These are phyloP conservation scores for Jackrogersella multiformis DNA, from an alignment of 495 filamentous ascomycete genomes.

Conservation along the genomic window DNA sequence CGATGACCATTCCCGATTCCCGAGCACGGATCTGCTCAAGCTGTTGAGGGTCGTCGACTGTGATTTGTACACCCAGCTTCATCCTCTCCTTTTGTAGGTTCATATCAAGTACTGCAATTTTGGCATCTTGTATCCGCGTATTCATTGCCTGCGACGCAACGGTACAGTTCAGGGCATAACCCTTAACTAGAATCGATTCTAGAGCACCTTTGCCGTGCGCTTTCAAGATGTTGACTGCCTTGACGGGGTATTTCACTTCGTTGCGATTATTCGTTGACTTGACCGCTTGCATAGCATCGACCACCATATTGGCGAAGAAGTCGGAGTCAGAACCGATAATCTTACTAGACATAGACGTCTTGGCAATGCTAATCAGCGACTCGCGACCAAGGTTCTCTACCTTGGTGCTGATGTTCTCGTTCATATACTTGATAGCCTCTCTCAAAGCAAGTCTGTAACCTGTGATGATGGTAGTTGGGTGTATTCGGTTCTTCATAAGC, in stretches of 20 bases:
- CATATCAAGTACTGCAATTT: slow-evolving; percentile 97
- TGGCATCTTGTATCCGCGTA: slow-evolving; percentile 90
- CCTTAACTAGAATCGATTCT: slow-evolving; percentile 92
- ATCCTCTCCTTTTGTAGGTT: slow-evolving; percentile 98
- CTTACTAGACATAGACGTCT: slow-evolving; percentile 99
- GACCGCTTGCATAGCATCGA: slow-evolving; percentile 95
- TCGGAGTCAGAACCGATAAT: slow-evolving; percentile 96
- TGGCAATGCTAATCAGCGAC: slow-evolving; percentile 92
- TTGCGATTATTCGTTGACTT: slow-evolving; percentile 88
- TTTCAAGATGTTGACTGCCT: slow-evolving; percentile 98
- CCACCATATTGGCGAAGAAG: slow-evolving; percentile 96
- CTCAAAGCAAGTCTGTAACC: slow-evolving; percentile 94
- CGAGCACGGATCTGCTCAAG: slow-evolving; percentile 95
- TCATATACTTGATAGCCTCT: slow-evolving; percentile 98
- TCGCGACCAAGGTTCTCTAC: slow-evolving; percentile 91
- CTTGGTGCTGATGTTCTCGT: slow-evolving; percentile 94
- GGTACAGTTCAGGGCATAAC: slow-evolving; percentile 98
- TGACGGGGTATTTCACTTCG: slow-evolving; percentile 97
- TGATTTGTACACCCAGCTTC: slow-evolving; percentile 99
- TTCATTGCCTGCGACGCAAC: slow-evolving; percentile 98
- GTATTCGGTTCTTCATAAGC: slow-evolving; percentile 99
- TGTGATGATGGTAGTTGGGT: slow-evolving; percentile 99
- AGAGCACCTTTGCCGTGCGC: slow-evolving; percentile 92
- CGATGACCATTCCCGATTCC: slow-evolving; percentile 90
- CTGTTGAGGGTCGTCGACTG: slow-evolving; percentile 95